phyloP scores from a whole-genome alignment of 2,329 filamentous ascomycete genomes.

The Fusarium piperis region DNA sequence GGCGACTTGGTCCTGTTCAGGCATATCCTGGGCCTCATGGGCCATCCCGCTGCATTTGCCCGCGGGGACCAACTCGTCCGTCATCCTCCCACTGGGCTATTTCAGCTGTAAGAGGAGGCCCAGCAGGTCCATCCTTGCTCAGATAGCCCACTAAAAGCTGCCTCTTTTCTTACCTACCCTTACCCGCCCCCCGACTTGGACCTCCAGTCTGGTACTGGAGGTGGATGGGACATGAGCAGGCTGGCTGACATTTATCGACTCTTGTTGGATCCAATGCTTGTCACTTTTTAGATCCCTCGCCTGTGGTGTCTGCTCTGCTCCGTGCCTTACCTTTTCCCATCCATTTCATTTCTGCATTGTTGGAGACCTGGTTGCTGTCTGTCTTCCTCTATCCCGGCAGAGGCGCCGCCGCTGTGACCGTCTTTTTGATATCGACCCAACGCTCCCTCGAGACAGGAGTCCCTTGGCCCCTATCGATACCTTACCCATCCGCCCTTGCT shows the following conservation, averaged over 20 bases:
- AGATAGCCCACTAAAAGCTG: slow-evolving; percentile 28
- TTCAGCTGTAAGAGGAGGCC: slow-evolving; percentile 15
- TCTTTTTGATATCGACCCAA: slow-evolving; percentile 23
- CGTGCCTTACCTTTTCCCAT: slow-evolving; percentile 7
- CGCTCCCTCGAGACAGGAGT: neutral
- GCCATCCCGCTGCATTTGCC: slow-evolving; percentile 21
- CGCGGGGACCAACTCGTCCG: slow-evolving; percentile 32
- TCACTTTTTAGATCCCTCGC: slow-evolving; percentile 18
- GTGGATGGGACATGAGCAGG: slow-evolving; percentile 9
- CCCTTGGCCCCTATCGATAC: slow-evolving; percentile 8
- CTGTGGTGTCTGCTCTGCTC: neutral
- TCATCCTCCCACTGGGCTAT: neutral
- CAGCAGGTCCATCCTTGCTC: slow-evolving; percentile 22
- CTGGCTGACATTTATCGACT: slow-evolving; percentile 25
- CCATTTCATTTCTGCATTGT: slow-evolving; percentile 8
- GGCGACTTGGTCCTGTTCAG: slow-evolving; percentile 32
- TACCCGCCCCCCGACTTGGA: slow-evolving; percentile 28
- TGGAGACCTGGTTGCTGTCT: slow-evolving; percentile 4
- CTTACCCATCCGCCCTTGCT: slow-evolving; percentile 22
- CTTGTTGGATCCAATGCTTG: slow-evolving; percentile 26
- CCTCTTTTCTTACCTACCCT: slow-evolving; percentile 8
- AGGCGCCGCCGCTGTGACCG: slow-evolving; percentile 1
- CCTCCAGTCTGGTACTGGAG: slow-evolving; percentile 11
- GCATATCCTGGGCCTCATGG: slow-evolving; percentile 34
- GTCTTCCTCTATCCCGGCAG: slow-evolving; percentile 7